Percentiles rank a stretch among this genome's conserved stretches.
These are phyloP conservation scores for Tylopilus cervinicoccineus DNA, from an alignment of 768 basidiomycete species.

Conservation along the genomic window DNA sequence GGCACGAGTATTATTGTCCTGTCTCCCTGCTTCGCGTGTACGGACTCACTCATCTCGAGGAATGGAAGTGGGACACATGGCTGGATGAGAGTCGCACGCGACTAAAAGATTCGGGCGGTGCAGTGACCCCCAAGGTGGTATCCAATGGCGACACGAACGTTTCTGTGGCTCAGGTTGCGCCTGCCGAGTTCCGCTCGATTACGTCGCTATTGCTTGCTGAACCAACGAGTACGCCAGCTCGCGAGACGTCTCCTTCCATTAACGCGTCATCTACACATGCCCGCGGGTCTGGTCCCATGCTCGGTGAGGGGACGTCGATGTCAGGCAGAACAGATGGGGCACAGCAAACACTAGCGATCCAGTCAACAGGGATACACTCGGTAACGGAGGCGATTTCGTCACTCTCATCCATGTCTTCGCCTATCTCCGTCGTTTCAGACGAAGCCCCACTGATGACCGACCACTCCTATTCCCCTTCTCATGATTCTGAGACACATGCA, in stretches of 20 bases:
- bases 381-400: conserved; percentile 25
- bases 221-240: background rate
- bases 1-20: conserved; percentile 95
- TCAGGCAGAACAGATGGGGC: background rate
- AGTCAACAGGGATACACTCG: conserved; percentile 4
- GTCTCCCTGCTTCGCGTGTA: conserved; percentile 90
- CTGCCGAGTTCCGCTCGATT: background rate
- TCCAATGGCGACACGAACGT: conserved; percentile 5
- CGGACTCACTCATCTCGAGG: conserved; percentile 92
- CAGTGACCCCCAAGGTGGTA: background rate
- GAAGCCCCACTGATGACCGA: background rate
- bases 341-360: background rate
- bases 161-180: background rate
- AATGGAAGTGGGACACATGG: conserved; percentile 92
- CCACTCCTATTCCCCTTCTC: background rate
- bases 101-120: conserved; percentile 29
- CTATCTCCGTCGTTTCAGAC: conserved; percentile 1
- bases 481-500: conserved; percentile 4
- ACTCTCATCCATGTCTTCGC: conserved; percentile 7
- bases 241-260: background rate
- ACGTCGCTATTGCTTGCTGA: background rate
- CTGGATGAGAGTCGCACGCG: conserved; percentile 61
- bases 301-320: background rate
- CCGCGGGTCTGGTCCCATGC: background rate
- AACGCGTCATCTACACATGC: background rate